Conservation (phyloP, 192 early-diverging fungal species). For the Backusella sp. region DNA sequence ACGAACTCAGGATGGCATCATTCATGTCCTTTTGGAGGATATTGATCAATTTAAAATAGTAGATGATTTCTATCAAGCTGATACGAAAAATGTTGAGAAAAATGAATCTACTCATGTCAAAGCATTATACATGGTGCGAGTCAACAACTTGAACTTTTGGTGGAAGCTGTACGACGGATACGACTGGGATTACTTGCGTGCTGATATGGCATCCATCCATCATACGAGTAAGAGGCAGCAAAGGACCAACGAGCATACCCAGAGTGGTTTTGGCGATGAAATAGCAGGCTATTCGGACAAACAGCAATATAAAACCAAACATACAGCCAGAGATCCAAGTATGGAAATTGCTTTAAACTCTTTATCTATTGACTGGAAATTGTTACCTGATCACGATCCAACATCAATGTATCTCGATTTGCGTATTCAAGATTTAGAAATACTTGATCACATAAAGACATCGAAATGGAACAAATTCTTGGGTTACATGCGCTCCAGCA, state of each 20-base stretch:
- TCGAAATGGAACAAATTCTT: slow-evolving; percentile 79
- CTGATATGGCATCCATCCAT: neutral
- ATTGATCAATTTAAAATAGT: neutral
- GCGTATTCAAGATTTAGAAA: slow-evolving; percentile 62
- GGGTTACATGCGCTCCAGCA: slow-evolving; percentile 57
- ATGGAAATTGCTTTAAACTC: slow-evolving; percentile 55
- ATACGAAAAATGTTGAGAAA: slow-evolving; percentile 46
- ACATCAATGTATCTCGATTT: slow-evolving; percentile 50
- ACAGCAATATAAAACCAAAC: slow-evolving; percentile 10
- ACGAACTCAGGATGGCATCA: slow-evolving; percentile 27
- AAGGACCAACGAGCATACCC: neutral
- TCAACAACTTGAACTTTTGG: slow-evolving; percentile 57
- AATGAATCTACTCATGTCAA: slow-evolving; percentile 22
- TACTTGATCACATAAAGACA: slow-evolving; percentile 73
- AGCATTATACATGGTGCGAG: slow-evolving; percentile 39
- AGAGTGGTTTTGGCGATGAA: slow-evolving; percentile 7
- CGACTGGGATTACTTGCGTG: slow-evolving; percentile 56
- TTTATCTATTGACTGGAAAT: slow-evolving; percentile 54
- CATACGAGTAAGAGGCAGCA: neutral
- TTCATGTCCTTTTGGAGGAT: slow-evolving; percentile 32
- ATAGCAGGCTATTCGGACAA: neutral
- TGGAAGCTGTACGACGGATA: slow-evolving; percentile 70
- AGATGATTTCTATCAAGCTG: slow-evolving; percentile 33
- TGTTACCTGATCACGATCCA: slow-evolving; percentile 42
- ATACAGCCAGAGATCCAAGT: slow-evolving; percentile 37